Evolutionary conservation across 1,284 basidiomycete species (phyloP).

Genomic region (Ceratobasidium sp.): DNA sequence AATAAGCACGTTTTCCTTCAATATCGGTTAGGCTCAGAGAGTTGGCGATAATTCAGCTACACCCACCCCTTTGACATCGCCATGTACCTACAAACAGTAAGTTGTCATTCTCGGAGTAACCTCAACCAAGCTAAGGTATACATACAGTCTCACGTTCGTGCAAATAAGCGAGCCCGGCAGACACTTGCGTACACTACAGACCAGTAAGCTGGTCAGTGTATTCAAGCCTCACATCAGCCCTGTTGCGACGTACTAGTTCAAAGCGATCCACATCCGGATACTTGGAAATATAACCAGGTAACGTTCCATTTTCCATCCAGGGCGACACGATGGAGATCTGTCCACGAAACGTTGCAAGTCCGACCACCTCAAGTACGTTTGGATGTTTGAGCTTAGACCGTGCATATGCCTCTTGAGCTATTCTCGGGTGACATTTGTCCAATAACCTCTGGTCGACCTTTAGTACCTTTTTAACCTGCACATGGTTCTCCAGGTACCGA

Average conservation of each 20-base stretch:
- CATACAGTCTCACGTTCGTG: background rate
- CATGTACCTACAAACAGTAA: background rate
- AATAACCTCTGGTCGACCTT: background rate
- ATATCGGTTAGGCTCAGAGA: background rate
- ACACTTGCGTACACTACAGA: background rate
- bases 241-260: background rate
- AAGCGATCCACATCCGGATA: background rate
- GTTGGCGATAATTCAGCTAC: background rate
- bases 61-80: constrained; percentile 7
- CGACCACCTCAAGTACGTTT: constrained; percentile 11
- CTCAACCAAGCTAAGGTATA: too few relatives aligned
- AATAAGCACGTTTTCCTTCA: constrained; percentile 3
- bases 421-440: background rate
- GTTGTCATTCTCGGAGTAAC: too few relatives aligned
- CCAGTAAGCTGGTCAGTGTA: background rate
- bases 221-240: background rate
- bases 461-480: background rate
- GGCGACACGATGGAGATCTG: background rate
- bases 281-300: background rate
- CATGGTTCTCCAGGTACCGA: background rate
- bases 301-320: constrained; percentile 19
- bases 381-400: constrained; percentile 3
- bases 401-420: too few relatives aligned
- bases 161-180: background rate
- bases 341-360: background rate